Base-by-base conservation (phyloP, 164 flowering plant genomes). In the Vitis riparia region DNA sequence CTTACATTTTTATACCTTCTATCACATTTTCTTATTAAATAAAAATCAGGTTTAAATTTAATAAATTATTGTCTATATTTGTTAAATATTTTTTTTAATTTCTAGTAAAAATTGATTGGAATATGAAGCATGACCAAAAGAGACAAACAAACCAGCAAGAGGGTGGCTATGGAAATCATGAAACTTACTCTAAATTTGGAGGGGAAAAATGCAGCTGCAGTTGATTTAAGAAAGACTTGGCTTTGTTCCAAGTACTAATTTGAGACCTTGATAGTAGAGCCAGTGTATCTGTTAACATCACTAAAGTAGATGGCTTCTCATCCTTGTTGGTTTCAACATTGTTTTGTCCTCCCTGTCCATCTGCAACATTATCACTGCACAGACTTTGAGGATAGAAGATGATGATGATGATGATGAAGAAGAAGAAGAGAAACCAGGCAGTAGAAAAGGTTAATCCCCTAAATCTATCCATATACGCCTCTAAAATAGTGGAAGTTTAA, bases 141-240 rank as follows among this genome's bases (percentile, higher is more conserved):
- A 65, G 3, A 53, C 0, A 5, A 47, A 16, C 0, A 12, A 14
- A 48, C 23, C 9, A 3, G 7, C 6, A 37, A 37, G 44, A 37
- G 44, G 7, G 5, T 6, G 44, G 44, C 44, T 37, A 37, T 5
- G 7, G 7, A 37, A 37, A 37, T 37, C 44, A 37, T 4, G 44
- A 13, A 56, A 61, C 79, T 75, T 75, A 77, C 83, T 80, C 83
- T 55, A 80, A 15, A 65, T 80, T 70, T 49, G 83, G 77, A 61
- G 79, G 79, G 32, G 62, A 72, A 51, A 67, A 68, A 23, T 61
- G 32, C 9, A 65, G 37, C 51, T 74, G 80, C n/a, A 73, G 0
- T 0, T 67, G 19, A 32, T 65, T 62, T 6, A 79, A 51, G 61
- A 73, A 6, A 11, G 75, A 10, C 59, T 70, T 79, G 19, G 71